These are phyloP conservation scores for Chaetoceros tenuissimus DNA, from an alignment of 108 stramenopile genomes.

Conservation along the genomic window DNA sequence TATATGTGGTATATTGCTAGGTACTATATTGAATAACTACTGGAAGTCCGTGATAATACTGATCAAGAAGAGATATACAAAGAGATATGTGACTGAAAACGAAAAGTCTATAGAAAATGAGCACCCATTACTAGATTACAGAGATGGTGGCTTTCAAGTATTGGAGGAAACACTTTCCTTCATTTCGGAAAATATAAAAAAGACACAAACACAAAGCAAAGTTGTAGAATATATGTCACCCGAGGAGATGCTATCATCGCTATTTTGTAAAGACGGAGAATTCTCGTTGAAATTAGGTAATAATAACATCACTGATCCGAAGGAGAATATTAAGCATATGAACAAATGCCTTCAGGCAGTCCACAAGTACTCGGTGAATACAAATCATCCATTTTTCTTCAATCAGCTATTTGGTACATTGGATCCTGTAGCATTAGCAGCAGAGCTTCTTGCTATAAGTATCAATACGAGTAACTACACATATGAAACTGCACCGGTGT, in stretches of 20 bases:
- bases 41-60: background rate
- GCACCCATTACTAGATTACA: too few relatives aligned
- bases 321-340: background rate
- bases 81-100: too few relatives aligned
- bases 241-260: slow-evolving; percentile 13
- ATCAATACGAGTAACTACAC: slow-evolving; percentile 30
- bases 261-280: slow-evolving; percentile 11
- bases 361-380: slow-evolving; percentile 34
- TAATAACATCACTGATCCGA: background rate
- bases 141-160: background rate
- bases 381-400: slow-evolving; percentile 42
- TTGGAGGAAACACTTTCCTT: background rate
- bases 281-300: slow-evolving; percentile 13
- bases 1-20: background rate
- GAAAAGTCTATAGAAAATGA: too few relatives aligned
- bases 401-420: slow-evolving; percentile 46
- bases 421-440: slow-evolving; percentile 40
- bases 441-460: slow-evolving; percentile 25
- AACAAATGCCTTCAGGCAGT: background rate
- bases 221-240: slow-evolving; percentile 30
- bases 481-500: slow-evolving; percentile 35
- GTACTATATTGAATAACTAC: background rate
- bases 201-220: background rate
- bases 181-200: background rate
- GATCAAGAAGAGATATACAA: too few relatives aligned